phyloP scores from a whole-genome alignment of 2,329 filamentous ascomycete genomes.

The Anthostomella pinea region DNA sequence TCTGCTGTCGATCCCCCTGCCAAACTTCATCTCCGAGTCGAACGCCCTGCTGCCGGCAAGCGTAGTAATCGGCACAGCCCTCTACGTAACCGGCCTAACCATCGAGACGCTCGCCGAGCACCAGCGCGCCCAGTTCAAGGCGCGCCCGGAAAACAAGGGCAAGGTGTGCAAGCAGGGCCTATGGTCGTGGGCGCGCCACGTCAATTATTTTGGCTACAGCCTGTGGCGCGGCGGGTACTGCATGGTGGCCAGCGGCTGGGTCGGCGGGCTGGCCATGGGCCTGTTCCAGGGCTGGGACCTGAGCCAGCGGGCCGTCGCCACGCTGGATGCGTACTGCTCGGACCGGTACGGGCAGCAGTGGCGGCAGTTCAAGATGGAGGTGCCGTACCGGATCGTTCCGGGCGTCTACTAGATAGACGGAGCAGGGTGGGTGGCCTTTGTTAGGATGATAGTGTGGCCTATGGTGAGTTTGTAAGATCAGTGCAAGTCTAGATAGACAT shows the following conservation, averaged over 20 bases:
- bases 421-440: too few relatives aligned
- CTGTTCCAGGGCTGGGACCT: slow-evolving; percentile 32
- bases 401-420: slow-evolving; percentile 39
- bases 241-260: slow-evolving; percentile 36
- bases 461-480: too few relatives aligned
- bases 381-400: slow-evolving; percentile 36
- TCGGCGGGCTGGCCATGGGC: slow-evolving; percentile 31
- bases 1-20: slow-evolving; percentile 14
- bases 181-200: slow-evolving; percentile 38
- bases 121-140: slow-evolving; percentile 48
- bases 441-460: too few relatives aligned
- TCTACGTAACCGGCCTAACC: slow-evolving; percentile 51
- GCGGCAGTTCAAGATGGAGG: slow-evolving; percentile 36
- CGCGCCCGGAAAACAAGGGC: slow-evolving; percentile 34
- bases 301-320: slow-evolving; percentile 27
- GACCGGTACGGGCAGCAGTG: slow-evolving; percentile 38
- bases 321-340: slow-evolving; percentile 38
- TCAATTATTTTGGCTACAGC: slow-evolving; percentile 40
- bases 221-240: slow-evolving; percentile 31
- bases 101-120: slow-evolving; percentile 55
- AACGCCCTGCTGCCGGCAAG: slow-evolving; percentile 29
- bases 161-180: slow-evolving; percentile 37
- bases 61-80: slow-evolving; percentile 44
- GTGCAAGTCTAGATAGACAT: too few relatives aligned
- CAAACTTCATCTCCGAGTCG: slow-evolving; percentile 25